Evolutionary conservation across 2,329 filamentous ascomycete genomes (phyloP), one percentile per base, ranked within the genome.

Genomic region (Fusarium haematococcum): DNA sequence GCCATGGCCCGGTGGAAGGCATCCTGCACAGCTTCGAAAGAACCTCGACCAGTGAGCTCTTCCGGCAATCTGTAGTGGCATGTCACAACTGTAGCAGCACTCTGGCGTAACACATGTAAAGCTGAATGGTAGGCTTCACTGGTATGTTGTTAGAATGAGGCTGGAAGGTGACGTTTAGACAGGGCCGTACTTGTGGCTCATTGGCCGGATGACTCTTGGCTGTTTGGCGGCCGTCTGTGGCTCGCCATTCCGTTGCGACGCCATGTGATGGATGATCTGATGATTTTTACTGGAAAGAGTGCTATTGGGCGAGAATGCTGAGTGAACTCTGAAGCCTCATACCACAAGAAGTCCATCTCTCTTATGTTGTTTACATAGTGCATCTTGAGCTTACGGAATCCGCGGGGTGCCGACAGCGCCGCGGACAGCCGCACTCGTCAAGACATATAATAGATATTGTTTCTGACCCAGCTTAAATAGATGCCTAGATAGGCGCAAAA

Each of bases 41-140:
- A 23, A 13, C 39, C 58, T 23, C 33, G 30, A 9, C 5, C 20
- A 10, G 20, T 20, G 5, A 75, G 70, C 41, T 60, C 45, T 9
- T 43, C 10, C n/a, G 73, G 73, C 35, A 76, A 65, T 4, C 54
- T 41, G 50, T 76, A 75, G 35, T 57, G 70, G 20, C 73, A 75
- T 11, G 48, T 35, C 8, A 75, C 63, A 37, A 48, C 45, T 4
- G 73, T 75, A 7, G 64, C 73, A 65, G 70, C 75, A 14, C 73
- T 75, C 43, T 75, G 72, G 32, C 69, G 73, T 37, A 75, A 48
- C 33, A 71, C 63, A 41, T 75, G 72, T 5, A 70, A 27, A 20
- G 73, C 73, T 8, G 73, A 70, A 52, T 75, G 73, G 45, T 71
- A 75, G 6, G 70, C 7, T 35, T 75, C 73, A 37, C 73, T 75